Evolutionary conservation across 805 yeast species (phyloP).

Genomic region (Candida tallmaniae): DNA sequence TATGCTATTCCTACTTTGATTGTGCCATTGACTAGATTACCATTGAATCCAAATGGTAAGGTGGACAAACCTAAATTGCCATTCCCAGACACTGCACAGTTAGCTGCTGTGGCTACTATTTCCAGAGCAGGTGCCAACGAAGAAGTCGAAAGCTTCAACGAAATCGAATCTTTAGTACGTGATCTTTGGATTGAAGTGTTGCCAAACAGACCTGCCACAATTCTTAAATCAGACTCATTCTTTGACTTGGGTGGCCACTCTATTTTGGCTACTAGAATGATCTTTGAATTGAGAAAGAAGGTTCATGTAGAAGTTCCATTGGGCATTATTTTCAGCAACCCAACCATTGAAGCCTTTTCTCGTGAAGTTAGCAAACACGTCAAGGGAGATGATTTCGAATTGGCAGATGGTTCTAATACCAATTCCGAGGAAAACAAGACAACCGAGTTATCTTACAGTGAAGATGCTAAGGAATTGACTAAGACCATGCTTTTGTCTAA

Average conservation of each 20-base stretch:
- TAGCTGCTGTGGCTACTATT: conserved; percentile 63
- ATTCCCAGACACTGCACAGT: conserved; percentile 86
- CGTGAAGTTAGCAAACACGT: conserved; percentile 58
- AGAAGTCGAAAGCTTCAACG: conserved; percentile 48
- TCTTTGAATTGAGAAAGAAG: conserved; percentile 79
- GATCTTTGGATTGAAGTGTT: conserved; percentile 83
- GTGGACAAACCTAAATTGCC: conserved; percentile 96
- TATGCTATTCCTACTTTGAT: conserved; percentile 92
- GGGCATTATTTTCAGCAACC: conserved; percentile 84
- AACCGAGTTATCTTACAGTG: conserved; percentile 47
- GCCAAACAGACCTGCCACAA: conserved; percentile 78
- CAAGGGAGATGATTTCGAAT: conserved; percentile 45
- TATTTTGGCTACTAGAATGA: conserved; percentile 94
- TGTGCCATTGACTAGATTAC: conserved; percentile 81
- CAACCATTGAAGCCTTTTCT: conserved; percentile 80
- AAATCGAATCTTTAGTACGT: conserved; percentile 61
- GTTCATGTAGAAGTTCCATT: conserved; percentile 80
- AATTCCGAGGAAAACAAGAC: conserved; percentile 23
- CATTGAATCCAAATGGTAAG: conserved; percentile 97
- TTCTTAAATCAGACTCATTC: conserved; percentile 80
- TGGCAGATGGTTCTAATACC: conserved; percentile 25
- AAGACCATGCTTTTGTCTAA: conserved; percentile 34
- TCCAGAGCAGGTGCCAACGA: conserved; percentile 45
- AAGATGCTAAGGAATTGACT: conserved; percentile 63
- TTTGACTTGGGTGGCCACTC: conserved; percentile 98